These are phyloP conservation scores for Lachnellula willkommii DNA, from an alignment of 2,329 filamentous ascomycete genomes.

Conservation along the genomic window DNA sequence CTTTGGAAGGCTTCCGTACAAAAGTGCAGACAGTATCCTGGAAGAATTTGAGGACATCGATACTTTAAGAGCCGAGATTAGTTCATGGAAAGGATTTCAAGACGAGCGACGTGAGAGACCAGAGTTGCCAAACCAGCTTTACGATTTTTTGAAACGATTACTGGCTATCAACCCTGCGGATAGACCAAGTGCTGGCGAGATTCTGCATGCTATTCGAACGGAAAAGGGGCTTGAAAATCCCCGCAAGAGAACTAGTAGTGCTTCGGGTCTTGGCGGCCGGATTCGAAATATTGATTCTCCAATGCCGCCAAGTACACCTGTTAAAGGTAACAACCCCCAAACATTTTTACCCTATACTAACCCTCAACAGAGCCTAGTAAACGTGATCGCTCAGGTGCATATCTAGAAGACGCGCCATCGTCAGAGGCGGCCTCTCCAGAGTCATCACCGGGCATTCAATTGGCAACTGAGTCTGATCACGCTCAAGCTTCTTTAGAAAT, in stretches of 20 bases:
- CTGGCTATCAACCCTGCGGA: constrained; percentile 71
- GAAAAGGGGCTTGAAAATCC: constrained; percentile 30
- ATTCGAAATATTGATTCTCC: constrained; percentile 31
- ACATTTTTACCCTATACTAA: constrained; percentile 4
- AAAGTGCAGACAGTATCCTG: constrained; percentile 73
- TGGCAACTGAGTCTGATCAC: constrained; percentile 17
- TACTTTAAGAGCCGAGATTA: constrained; percentile 77
- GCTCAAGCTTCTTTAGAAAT: neutral
- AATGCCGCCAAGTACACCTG: constrained; percentile 24
- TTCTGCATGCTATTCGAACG: constrained; percentile 47
- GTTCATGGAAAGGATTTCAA: constrained; percentile 79
- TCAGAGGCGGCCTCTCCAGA: constrained; percentile 18
- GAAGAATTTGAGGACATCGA: constrained; percentile 93
- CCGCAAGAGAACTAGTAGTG: constrained; percentile 23
- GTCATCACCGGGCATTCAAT: constrained; percentile 15
- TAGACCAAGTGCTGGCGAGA: constrained; percentile 79
- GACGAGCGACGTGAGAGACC: constrained; percentile 68
- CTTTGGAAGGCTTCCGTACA: constrained; percentile 83
- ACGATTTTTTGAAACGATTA: constrained; percentile 74
- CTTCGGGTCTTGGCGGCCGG: constrained; percentile 21
- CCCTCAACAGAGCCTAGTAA: constrained; percentile 21
- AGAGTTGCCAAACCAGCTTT: constrained; percentile 81
- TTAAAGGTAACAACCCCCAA: constrained; percentile 19
- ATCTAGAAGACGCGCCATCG: constrained; percentile 26
- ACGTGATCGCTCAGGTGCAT: constrained; percentile 24